phyloP scores from a whole-genome alignment of 495 filamentous ascomycete species.

The Neurospora pannonica region DNA sequence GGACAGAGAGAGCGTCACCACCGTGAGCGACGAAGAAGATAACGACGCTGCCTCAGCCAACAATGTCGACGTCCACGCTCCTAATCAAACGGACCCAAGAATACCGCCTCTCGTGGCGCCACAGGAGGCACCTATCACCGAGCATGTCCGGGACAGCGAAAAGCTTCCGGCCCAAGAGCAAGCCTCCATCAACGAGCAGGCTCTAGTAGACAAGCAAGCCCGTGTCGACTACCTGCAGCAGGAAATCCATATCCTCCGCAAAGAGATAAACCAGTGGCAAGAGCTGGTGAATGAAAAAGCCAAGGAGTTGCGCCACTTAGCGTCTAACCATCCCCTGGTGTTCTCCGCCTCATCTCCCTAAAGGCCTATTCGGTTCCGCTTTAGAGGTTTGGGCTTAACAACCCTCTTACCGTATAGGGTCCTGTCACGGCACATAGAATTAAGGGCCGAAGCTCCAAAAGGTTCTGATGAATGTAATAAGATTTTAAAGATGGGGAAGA shows the following conservation, averaged over 20 bases:
- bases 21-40: background rate
- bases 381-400: too few species aligned
- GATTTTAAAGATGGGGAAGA: too few species aligned
- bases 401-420: too few species aligned
- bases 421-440: too few species aligned
- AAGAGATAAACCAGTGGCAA: background rate
- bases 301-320: background rate
- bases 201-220: background rate
- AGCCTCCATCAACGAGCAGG: background rate
- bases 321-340: background rate
- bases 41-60: background rate
- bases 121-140: background rate
- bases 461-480: too few species aligned
- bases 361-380: too few species aligned
- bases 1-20: background rate
- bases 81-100: background rate
- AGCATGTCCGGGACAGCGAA: background rate
- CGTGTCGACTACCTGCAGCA: background rate
- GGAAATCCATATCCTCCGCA: background rate
- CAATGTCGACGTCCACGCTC: background rate
- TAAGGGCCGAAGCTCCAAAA: too few species aligned
- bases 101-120: background rate
- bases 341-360: background rate
- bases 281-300: background rate
- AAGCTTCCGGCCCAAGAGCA: background rate